phyloP scores from a whole-genome alignment of 257 asterid species.

The Solanum tarapatanum region DNA sequence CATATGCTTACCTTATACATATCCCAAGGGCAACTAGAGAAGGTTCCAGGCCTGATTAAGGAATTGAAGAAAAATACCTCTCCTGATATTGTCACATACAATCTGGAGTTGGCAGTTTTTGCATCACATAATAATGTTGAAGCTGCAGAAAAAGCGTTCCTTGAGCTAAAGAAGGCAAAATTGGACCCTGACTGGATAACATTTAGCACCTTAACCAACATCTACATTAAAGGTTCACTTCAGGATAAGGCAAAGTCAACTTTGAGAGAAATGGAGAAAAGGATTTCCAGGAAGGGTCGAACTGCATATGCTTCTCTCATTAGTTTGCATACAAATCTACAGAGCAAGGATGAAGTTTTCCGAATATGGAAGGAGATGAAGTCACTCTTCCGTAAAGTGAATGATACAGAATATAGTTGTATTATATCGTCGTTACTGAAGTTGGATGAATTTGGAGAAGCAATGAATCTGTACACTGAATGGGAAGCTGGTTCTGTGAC shows the following conservation, averaged over 20 bases:
- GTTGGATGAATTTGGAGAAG: conserved; percentile 48
- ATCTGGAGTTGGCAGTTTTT: conserved; percentile 63
- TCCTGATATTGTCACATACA: conserved; percentile 79
- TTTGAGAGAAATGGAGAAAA: conserved; percentile 80
- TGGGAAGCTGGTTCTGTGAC: conserved; percentile 83
- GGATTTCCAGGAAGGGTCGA: conserved; percentile 43
- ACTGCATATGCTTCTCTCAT: conserved; percentile 62
- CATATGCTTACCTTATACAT: conserved; percentile 73
- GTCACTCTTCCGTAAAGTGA: conserved; percentile 47
- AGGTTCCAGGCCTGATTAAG: conserved; percentile 40
- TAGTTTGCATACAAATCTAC: conserved; percentile 60
- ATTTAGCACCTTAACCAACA: conserved; percentile 71
- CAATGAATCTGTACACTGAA: conserved; percentile 59
- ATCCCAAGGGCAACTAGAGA: conserved; percentile 54
- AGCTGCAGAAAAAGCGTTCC: conserved; percentile 54
- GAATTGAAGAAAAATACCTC: conserved; percentile 57
- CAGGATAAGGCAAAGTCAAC: conserved; percentile 55
- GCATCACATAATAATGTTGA: conserved; percentile 53
- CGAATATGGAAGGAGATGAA: conserved; percentile 79
- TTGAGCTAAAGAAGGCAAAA: conserved; percentile 46
- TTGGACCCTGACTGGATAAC: conserved; percentile 91
- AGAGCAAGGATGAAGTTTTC: conserved; percentile 38
- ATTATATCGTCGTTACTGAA: conserved; percentile 64
- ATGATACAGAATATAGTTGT: conserved; percentile 67
- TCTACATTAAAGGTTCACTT: conserved; percentile 63